Evolutionary conservation across 1,284 basidiomycete genomes (phyloP), one percentile per base, ranked within the genome.

Genomic region (Cryptococcus deneoformans): DNA sequence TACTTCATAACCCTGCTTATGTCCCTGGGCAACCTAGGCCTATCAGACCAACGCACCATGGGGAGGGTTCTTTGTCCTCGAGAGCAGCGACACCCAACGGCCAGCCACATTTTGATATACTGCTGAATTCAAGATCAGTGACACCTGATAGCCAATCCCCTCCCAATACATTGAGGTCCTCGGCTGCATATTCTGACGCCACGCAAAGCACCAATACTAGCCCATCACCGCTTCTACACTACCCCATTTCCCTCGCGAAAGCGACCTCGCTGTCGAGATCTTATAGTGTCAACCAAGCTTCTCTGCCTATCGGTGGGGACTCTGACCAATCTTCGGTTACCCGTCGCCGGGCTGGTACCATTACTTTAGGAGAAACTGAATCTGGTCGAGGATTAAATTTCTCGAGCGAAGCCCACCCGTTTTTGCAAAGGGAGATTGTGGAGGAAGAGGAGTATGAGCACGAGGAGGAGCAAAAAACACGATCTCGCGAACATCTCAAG

Each of bases 21-120:
- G 63, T 73, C 2, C 74, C 74, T 5, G 74, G 74, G 44, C 73
- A 75, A 49, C 72, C 70, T 3, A 62, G 74, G 20, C 74, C 74
- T 1, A 64, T 76, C 24, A 62, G 74, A 29, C 58, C 62, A 8
- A 53, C 53, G 6, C 67, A 69, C 50, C 58, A 61, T 10, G 69
- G 69, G 0, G 63, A 68, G 37, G 64, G 59, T 6, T 70, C 68
- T 5, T 54, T 29, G 2, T 69, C 66, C 10, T 68, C 66, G 1
- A 57, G 64, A 46, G 55, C 68, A 6, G 60, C 50, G 1, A 70
- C 68, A 7, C 69, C 69, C 3, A 67, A 39, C 38, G 46, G 43
- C 20, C 60, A 55, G 20, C 54, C 59, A 8, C 61, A 50, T 12
- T 49, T 51, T 10, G 54, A 54, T 42, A 46, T 45, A 16, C 43